A percentile compares a stretch with the other conserved stretches of the same genome.
These are phyloP conservation scores for Pleurotus djamor DNA, from an alignment of 768 basidiomycete species.

Conservation along the genomic window DNA sequence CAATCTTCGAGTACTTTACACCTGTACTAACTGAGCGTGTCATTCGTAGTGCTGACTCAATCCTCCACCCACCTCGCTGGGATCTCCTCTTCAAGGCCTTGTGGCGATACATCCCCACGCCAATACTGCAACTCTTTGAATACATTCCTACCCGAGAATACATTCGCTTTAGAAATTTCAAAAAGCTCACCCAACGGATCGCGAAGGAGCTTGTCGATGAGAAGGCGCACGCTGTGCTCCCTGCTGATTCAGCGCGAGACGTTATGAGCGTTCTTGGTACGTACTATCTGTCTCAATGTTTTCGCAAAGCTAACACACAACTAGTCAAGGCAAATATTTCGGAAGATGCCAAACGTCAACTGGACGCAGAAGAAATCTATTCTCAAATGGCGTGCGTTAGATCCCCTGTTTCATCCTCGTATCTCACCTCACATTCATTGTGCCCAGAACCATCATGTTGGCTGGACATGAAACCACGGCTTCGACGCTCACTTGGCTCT, in stretches of 20 bases:
- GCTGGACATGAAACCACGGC: constrained; percentile 40
- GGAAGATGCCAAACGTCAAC: constrained; percentile 8
- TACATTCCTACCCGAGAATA: constrained; percentile 2
- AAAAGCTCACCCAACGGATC: not conserved
- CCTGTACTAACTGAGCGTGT: constrained; percentile 16
- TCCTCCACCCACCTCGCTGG: not conserved
- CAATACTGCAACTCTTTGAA: not conserved
- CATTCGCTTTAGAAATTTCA: not conserved
- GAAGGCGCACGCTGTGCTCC: not conserved
- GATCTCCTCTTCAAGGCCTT: constrained; percentile 15
- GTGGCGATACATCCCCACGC: constrained; percentile 1
- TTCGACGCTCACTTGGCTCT: constrained; percentile 36
- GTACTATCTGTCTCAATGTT: too few species aligned
- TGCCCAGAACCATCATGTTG: constrained; percentile 7
- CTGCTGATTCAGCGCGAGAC: constrained; percentile 17
- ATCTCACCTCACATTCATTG: not conserved
- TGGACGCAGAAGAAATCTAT: constrained; percentile 22
- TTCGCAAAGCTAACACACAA: not conserved
- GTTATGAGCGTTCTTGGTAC: constrained; percentile 34
- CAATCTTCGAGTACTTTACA: too few species aligned
- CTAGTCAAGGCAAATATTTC: constrained; percentile 15
- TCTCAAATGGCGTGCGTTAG: constrained; percentile 19
- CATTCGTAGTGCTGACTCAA: constrained; percentile 5
- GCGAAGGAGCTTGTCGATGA: not conserved
- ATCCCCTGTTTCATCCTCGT: not conserved